Conservation (phyloP, 441 rosid genomes). For the Melastoma candidum region DNA sequence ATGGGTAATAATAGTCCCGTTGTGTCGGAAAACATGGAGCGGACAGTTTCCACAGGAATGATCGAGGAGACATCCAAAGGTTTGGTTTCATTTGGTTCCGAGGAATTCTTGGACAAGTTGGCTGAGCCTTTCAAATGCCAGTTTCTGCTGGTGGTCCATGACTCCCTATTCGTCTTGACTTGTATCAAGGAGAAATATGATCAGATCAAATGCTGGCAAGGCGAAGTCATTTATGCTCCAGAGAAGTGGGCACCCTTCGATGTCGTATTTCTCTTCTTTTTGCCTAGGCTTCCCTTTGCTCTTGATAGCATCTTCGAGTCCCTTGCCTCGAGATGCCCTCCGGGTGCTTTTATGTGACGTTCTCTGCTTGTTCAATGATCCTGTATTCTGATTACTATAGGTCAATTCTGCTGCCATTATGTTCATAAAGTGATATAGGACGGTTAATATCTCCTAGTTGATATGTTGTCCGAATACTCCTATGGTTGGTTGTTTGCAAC, state of each 20-base stretch:
- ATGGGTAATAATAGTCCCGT: slow-evolving; percentile 31
- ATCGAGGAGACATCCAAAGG: slow-evolving; percentile 50
- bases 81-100: slow-evolving; percentile 65
- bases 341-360: slow-evolving; percentile 31
- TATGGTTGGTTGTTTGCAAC: too few relatives aligned
- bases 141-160: slow-evolving; percentile 66
- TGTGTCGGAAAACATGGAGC: slow-evolving; percentile 28
- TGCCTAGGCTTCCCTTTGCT: slow-evolving; percentile 59
- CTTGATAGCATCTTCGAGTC: slow-evolving; percentile 49
- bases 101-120: slow-evolving; percentile 59
- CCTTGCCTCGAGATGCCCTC: slow-evolving; percentile 43
- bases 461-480: too few relatives aligned
- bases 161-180: slow-evolving; percentile 68
- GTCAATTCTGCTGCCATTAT: background rate
- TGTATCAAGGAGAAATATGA: slow-evolving; percentile 70
- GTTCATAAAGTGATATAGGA: background rate
- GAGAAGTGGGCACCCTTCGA: slow-evolving; percentile 80
- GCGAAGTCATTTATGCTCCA: slow-evolving; percentile 67
- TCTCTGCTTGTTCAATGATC: background rate
- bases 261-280: slow-evolving; percentile 66
- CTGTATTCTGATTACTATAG: background rate
- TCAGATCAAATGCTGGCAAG: slow-evolving; percentile 89
- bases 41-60: slow-evolving; percentile 55
- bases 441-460: too few relatives aligned
- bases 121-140: slow-evolving; percentile 42